phyloP scores from a whole-genome alignment of 495 filamentous ascomycete species.

The Trichoderma virens region DNA sequence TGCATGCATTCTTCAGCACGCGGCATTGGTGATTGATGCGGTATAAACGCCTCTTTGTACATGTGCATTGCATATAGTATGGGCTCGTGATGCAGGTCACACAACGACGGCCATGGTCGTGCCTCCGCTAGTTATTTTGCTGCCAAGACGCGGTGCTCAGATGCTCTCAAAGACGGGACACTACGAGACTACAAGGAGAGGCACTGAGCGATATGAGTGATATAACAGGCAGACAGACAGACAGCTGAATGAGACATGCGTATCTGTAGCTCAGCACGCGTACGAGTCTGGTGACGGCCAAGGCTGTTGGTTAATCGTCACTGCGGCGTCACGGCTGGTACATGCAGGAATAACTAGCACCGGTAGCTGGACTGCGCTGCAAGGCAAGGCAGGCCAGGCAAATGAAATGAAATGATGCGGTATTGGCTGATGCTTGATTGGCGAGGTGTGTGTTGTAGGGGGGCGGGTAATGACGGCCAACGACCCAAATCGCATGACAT shows the following conservation, averaged over 20 bases:
- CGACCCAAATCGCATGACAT: too few relatives aligned
- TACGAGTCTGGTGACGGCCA: not conserved
- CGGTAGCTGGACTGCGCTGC: not conserved
- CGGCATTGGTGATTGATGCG: too few relatives aligned
- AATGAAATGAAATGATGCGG: too few relatives aligned
- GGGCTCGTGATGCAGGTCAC: constrained; percentile 7
- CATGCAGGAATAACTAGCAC: not conserved
- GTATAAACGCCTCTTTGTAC: too few relatives aligned
- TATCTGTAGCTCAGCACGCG: not conserved
- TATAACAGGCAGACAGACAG: not conserved
- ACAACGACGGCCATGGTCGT: not conserved
- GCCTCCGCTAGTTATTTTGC: not conserved
- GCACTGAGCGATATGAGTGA: not conserved
- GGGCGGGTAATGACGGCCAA: too few relatives aligned
- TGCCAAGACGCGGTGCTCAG: not conserved
- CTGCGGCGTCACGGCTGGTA: not conserved
- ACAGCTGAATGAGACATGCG: not conserved
- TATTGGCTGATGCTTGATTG: too few relatives aligned
- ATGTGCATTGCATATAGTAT: not conserved
- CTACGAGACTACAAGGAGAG: not conserved
- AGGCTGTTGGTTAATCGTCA: not conserved
- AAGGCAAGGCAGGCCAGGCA: too few relatives aligned
- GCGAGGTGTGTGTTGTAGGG: too few relatives aligned
- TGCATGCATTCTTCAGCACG: not conserved
- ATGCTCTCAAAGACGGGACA: too few relatives aligned